These are phyloP conservation scores for Diospyros lotus DNA, from an alignment of 148 eudicot species.

Conservation along the genomic window DNA sequence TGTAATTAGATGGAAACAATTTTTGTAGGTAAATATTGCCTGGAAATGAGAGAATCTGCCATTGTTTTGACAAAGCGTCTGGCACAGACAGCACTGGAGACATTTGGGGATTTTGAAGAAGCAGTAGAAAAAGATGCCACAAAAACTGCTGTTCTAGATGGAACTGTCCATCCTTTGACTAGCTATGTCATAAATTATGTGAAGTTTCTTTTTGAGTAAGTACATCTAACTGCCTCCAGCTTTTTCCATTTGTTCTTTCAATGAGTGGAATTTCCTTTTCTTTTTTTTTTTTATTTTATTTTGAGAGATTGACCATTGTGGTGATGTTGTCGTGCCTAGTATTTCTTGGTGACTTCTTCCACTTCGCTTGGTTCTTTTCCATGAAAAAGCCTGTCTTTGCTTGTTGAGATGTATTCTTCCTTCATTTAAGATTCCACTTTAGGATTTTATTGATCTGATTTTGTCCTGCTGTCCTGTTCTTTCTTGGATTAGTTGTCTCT, in stretches of 20 bases:
- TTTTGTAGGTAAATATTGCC: slow-evolving; percentile 64
- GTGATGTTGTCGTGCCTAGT: no score
- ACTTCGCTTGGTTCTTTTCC: background rate
- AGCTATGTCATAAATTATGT: slow-evolving; percentile 96
- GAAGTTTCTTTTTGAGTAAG: slow-evolving; percentile 96
- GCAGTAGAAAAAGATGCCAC: slow-evolving; percentile 97
- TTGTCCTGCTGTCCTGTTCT: background rate
- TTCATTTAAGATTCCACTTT: background rate
- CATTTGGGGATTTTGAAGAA: slow-evolving; percentile 89
- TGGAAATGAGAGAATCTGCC: slow-evolving; percentile 76
- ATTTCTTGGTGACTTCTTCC: background rate
- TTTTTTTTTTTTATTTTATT: background rate
- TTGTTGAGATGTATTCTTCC: background rate
- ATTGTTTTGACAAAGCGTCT: slow-evolving; percentile 66
- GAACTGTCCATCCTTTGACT: slow-evolving; percentile 95
- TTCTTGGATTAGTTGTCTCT: slow-evolving; percentile 3
- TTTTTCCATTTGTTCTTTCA: background rate
- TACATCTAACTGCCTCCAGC: slow-evolving; percentile 1
- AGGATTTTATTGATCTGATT: background rate
- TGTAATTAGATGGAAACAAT: slow-evolving; percentile 51
- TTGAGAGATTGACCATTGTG: background rate
- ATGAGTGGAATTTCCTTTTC: background rate
- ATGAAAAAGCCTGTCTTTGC: background rate
- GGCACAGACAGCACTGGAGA: slow-evolving; percentile 92
- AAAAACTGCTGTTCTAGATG: slow-evolving; percentile 85